phyloP scores from a whole-genome alignment of 192 early-diverging fungal species.

The Coemansia sp. region DNA sequence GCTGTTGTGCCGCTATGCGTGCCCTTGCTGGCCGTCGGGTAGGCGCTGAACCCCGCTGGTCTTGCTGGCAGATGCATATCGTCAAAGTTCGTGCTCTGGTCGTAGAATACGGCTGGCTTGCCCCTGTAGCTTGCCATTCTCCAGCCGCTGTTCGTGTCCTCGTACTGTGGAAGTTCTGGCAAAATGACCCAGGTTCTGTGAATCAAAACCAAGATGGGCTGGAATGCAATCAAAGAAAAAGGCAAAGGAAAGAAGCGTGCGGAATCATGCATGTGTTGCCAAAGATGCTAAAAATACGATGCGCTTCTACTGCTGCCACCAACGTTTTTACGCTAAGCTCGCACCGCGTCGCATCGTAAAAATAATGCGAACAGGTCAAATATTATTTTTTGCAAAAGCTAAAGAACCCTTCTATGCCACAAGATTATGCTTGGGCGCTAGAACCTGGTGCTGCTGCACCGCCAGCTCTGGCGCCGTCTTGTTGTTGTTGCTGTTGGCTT shows the following conservation, averaged over 20 bases:
- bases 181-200: not conserved
- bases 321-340: not conserved
- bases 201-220: not conserved
- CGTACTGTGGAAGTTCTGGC: not conserved
- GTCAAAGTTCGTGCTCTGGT: conserved; percentile 37
- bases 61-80: conserved; percentile 28
- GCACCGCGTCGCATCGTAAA: not conserved
- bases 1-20: conserved; percentile 8
- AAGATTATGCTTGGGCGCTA: conserved; percentile 12
- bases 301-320: not conserved
- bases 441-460: conserved; percentile 12
- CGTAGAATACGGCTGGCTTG: conserved; percentile 31
- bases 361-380: not conserved
- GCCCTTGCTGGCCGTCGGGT: conserved; percentile 17
- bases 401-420: not conserved
- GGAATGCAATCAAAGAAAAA: not conserved
- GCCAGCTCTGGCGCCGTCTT: conserved; percentile 13
- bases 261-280: not conserved
- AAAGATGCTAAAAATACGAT: not conserved
- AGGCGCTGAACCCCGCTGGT: conserved; percentile 39
- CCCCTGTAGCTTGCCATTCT: conserved; percentile 6
- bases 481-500: conserved; percentile 37
- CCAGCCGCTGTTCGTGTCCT: not conserved
- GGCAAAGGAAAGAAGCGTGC: not conserved
- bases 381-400: not conserved